phyloP scores from a whole-genome alignment of 2,329 filamentous ascomycete genomes.

The Hypomyces perniciosus region DNA sequence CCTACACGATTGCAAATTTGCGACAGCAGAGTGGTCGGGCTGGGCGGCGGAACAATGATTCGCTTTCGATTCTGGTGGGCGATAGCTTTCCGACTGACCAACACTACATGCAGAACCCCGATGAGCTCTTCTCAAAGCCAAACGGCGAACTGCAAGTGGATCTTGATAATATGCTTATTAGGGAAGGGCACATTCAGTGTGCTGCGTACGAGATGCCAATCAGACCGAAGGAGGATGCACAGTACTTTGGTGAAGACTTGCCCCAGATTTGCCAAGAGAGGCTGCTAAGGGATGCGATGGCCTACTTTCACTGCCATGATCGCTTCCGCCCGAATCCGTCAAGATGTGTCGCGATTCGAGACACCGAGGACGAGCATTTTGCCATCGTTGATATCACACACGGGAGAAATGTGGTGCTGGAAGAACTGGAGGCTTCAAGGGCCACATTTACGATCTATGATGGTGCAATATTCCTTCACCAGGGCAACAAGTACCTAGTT shows the following conservation, averaged over 20 bases:
- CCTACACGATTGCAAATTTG: constrained; percentile 90
- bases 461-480: constrained; percentile 92
- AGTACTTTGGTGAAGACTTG: constrained; percentile 75
- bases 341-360: constrained; percentile 77
- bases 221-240: constrained; percentile 63
- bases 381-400: constrained; percentile 86
- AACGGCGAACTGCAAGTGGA: constrained; percentile 89
- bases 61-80: constrained; percentile 80
- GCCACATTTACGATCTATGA: constrained; percentile 96
- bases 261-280: constrained; percentile 65
- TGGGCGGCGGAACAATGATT: constrained; percentile 87
- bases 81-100: constrained; percentile 90
- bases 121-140: constrained; percentile 86
- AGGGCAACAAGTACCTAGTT: constrained; percentile 88
- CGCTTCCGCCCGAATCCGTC: constrained; percentile 82
- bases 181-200: constrained; percentile 93
- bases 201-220: constrained; percentile 95
- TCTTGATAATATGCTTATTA: constrained; percentile 80
- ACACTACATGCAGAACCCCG: constrained; percentile 93
- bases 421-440: constrained; percentile 93
- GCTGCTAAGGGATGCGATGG: constrained; percentile 65
- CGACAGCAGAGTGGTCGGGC: constrained; percentile 92
- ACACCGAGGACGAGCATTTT: constrained; percentile 85
- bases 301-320: constrained; percentile 86
- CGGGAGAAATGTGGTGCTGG: constrained; percentile 75